phyloP scores from a whole-genome alignment of 345 rosid genomes.

The Gossypium longicalyx region DNA sequence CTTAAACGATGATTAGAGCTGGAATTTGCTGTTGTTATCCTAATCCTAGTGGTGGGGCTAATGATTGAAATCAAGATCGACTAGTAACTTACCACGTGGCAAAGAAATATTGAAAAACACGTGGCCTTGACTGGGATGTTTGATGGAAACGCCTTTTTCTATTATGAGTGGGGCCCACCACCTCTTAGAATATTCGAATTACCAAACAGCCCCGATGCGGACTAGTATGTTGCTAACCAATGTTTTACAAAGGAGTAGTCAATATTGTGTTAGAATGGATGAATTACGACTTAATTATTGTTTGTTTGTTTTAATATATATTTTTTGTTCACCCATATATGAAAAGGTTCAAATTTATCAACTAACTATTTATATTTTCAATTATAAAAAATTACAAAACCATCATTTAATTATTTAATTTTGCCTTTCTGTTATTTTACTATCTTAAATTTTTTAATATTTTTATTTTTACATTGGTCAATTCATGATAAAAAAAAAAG shows the following conservation, averaged over 20 bases:
- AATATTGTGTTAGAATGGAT: too few relatives aligned
- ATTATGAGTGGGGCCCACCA: not conserved
- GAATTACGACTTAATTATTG: too few relatives aligned
- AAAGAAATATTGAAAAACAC: not conserved
- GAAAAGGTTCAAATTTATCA: too few relatives aligned
- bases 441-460: too few relatives aligned
- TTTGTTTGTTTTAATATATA: too few relatives aligned
- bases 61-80: not conserved
- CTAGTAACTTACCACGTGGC: not conserved
- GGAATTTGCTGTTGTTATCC: not conserved
- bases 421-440: rapidly evolving
- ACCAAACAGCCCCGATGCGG: not conserved
- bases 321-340: too few relatives aligned
- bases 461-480: too few relatives aligned
- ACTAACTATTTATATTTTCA: too few relatives aligned
- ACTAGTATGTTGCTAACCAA: not conserved
- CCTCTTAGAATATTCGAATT: not conserved
- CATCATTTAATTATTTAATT: too few relatives aligned
- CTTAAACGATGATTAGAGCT: not conserved
- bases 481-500: too few relatives aligned
- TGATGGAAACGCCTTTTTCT: conserved; percentile 5
- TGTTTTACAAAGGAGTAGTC: too few relatives aligned
- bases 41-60: not conserved
- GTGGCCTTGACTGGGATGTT: conserved; percentile 10
- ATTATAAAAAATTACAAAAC: too few relatives aligned